Percentiles rank a stretch among this genome's conserved stretches.
phyloP scores from a whole-genome alignment of 768 basidiomycete genomes.

The Collybia sp. region DNA sequence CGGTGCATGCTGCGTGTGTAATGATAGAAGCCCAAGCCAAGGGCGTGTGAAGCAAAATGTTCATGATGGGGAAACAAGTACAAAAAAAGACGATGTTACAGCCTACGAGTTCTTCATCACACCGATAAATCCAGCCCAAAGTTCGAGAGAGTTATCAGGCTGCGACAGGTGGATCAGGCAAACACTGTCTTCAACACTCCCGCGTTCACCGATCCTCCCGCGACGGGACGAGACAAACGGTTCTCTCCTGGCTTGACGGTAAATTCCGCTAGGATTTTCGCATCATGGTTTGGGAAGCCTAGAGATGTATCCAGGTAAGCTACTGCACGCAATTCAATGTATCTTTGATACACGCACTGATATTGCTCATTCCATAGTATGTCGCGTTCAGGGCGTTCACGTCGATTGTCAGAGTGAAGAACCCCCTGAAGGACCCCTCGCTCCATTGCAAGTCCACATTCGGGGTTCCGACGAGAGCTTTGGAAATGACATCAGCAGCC shows the following conservation, averaged over 20 bases:
- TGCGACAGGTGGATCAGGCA: no score
- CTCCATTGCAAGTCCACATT: constrained; percentile 57
- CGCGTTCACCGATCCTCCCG: constrained; percentile 38
- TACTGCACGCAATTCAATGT: no score
- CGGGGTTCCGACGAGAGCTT: constrained; percentile 22
- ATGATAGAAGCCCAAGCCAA: no score
- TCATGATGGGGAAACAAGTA: no score
- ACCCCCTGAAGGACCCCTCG: constrained; percentile 55
- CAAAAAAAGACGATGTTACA: no score
- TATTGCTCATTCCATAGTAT: constrained; percentile 43
- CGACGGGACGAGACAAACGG: constrained; percentile 43
- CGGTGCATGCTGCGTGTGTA: no score
- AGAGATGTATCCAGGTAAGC: constrained; percentile 7
- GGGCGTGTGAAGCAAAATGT: no score
- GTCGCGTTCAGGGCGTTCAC: constrained; percentile 43
- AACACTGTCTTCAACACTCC: constrained; percentile 31
- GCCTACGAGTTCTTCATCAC: no score
- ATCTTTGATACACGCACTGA: no score
- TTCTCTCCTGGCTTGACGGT: constrained; percentile 33
- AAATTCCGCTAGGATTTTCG: constrained; percentile 38
- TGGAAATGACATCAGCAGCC: constrained; percentile 33
- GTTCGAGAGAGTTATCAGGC: no score
- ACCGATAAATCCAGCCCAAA: no score
- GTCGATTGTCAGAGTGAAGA: constrained; percentile 50
- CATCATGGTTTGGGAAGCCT: constrained; percentile 39